Percentiles rank a stretch among this genome's conserved stretches.
Conservation (phyloP, 805 yeast species). For the Kluyveromyces lactis region DNA sequence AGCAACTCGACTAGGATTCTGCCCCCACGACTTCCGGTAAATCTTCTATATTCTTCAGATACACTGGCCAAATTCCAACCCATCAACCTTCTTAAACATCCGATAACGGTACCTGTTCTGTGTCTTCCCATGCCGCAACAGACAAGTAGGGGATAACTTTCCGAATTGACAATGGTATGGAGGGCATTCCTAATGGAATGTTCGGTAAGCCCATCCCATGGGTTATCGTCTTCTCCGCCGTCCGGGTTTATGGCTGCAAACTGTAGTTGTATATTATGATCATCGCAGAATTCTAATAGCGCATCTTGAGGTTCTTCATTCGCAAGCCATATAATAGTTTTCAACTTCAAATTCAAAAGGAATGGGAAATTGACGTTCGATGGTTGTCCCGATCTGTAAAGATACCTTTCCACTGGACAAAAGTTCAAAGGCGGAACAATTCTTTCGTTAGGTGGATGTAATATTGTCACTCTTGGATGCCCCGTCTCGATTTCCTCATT, state of each 20-base stretch:
- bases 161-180: slow-evolving; percentile 60
- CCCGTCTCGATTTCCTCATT: slow-evolving; percentile 29
- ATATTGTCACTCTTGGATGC: slow-evolving; percentile 24
- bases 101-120: slow-evolving; percentile 93
- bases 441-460: slow-evolving; percentile 52
- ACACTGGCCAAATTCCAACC: slow-evolving; percentile 96
- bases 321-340: slow-evolving; percentile 88
- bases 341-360: slow-evolving; percentile 60
- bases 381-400: slow-evolving; percentile 92
- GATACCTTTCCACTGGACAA: slow-evolving; percentile 83
- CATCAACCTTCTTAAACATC: slow-evolving; percentile 84
- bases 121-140: slow-evolving; percentile 99
- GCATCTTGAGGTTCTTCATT: slow-evolving; percentile 92
- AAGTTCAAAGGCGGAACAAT: slow-evolving; percentile 93
- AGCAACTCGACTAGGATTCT: slow-evolving; percentile 84
- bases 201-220: slow-evolving; percentile 94
- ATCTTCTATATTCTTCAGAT: slow-evolving; percentile 87
- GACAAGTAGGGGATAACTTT: slow-evolving; percentile 77
- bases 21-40: slow-evolving; percentile 89
- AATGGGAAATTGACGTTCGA: slow-evolving; percentile 88
- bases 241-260: slow-evolving; percentile 79
- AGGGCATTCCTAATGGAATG: slow-evolving; percentile 71
- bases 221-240: slow-evolving; percentile 61
- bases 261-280: slow-evolving; percentile 62
- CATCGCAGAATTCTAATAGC: slow-evolving; percentile 72